Evolutionary conservation across 1,284 basidiomycete genomes (phyloP), one percentile per base, ranked within the genome.

Genomic region (Neolentinus lepideus): DNA sequence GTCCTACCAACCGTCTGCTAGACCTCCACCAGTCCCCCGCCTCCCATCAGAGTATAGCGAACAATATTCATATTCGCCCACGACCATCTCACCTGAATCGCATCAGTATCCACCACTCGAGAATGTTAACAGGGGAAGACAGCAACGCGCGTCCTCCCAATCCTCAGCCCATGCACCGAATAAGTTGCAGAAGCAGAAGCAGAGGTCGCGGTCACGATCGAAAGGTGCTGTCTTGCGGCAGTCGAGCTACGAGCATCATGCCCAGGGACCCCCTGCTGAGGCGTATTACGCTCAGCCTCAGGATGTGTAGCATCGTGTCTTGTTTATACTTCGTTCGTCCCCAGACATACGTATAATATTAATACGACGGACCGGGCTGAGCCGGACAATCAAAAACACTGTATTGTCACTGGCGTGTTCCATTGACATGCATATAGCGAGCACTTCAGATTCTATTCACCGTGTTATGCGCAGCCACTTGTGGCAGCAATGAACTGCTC

Each of bases 1-100:
- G 16, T 50, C 47, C 8, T 16, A 50, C 27, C 47, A 50, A 12
- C 16, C 19, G 12, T 31, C 27, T 24, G 19, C 21, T 51, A 1
- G 22, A 19, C 51, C 56, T 2, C 64, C 63, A 22, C 63, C 64
- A 14, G 62, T 67, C 4, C 65, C 65, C 11, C 64, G 56, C 25
- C 56, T 67, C 16, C 64, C 64, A 36, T 61, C 62, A 8, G 55
- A 48, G 54, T 61, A 54, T 25, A 58, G 54, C 26, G 10, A 55
- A 26, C 52, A 22, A 12, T 22, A 21, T 19, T 25, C 43, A 4
- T 25, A 4, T 16, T 6, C 6, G 4, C 25, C 47, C 6, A 21
- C 47, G 12, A 25, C 47, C 4, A 8, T 26, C 3, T 26, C 38
- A 4, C 19, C 47, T n/a, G 47, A 50, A 26, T n/a, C 12, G 12